Conservation (phyloP, 352 stramenopile species). For the Phytopythium oedochilum region DNA sequence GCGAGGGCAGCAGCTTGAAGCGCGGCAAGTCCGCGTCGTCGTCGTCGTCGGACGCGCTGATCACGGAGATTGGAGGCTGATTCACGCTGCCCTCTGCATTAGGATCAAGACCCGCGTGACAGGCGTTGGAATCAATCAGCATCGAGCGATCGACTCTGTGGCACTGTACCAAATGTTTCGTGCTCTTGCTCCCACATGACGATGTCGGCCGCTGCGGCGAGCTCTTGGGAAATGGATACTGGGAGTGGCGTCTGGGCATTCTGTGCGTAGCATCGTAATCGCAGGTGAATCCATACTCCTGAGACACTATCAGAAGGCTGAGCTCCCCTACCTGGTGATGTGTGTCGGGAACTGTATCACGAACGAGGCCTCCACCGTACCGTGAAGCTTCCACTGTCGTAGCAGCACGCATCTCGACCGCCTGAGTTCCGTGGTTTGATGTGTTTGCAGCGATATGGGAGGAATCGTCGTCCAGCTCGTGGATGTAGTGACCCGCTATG, state of each 20-base stretch:
- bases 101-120: no score
- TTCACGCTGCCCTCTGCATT: no score
- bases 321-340: background rate
- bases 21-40: background rate
- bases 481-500: background rate
- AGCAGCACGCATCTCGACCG: background rate
- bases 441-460: background rate
- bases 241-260: background rate
- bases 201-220: constrained; percentile 33
- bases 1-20: constrained; percentile 2
- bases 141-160: background rate
- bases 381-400: background rate
- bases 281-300: no score
- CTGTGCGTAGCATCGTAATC: background rate
- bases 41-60: constrained; percentile 1
- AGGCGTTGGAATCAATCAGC: no score
- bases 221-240: constrained; percentile 26
- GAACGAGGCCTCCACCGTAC: background rate
- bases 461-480: background rate
- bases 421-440: background rate
- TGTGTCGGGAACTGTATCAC: background rate
- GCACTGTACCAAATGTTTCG: constrained; percentile 8
- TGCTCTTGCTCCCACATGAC: constrained; percentile 42
- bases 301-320: background rate
- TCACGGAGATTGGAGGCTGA: background rate